A percentile compares a stretch with the other conserved stretches of the same genome.
Evolutionary conservation across 2,329 filamentous ascomycete genomes (phyloP).

Genomic region (Leptoxyphium fumago): DNA sequence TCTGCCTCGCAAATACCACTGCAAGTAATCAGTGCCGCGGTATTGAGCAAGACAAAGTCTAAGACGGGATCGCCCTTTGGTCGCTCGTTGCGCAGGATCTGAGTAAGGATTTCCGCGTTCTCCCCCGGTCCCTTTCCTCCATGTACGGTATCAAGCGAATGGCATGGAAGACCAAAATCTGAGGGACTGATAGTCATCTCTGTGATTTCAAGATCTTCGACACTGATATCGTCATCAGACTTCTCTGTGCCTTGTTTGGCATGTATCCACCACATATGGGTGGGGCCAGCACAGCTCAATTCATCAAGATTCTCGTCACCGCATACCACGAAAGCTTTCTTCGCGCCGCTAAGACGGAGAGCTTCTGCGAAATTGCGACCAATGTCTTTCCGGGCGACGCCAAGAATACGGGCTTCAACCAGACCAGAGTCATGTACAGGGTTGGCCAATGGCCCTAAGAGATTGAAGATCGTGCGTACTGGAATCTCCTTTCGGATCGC

Average conservation of each 20-base stretch:
- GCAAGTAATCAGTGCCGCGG: constrained; percentile 72
- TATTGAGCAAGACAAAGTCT: constrained; percentile 89
- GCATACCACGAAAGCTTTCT: constrained; percentile 81
- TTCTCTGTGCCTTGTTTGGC: constrained; percentile 11
- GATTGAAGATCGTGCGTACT: constrained; percentile 94
- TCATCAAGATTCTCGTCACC: constrained; percentile 93
- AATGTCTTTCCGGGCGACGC: constrained; percentile 75
- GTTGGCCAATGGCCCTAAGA: constrained; percentile 83
- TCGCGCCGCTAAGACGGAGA: constrained; percentile 57
- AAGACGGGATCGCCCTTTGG: constrained; percentile 67
- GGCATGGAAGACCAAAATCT: constrained; percentile 72
- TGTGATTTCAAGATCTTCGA: constrained; percentile 45
- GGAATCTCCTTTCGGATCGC: constrained; percentile 76
- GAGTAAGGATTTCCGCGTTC: constrained; percentile 72
- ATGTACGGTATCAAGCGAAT: constrained; percentile 64
- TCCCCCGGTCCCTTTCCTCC: constrained; percentile 73
- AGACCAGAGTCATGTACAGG: constrained; percentile 57
- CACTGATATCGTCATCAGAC: constrained; percentile 25
- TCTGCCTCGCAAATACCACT: constrained; percentile 79
- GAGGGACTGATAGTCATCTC: constrained; percentile 63
- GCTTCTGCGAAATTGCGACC: constrained; percentile 83
- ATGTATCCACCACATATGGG: constrained; percentile 62
- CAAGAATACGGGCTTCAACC: constrained; percentile 84
- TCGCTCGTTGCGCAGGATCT: constrained; percentile 60
- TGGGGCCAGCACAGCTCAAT: constrained; percentile 77